Evolutionary conservation across 352 stramenopile species (phyloP).

Genomic region (Phytophthora kernoviae): DNA sequence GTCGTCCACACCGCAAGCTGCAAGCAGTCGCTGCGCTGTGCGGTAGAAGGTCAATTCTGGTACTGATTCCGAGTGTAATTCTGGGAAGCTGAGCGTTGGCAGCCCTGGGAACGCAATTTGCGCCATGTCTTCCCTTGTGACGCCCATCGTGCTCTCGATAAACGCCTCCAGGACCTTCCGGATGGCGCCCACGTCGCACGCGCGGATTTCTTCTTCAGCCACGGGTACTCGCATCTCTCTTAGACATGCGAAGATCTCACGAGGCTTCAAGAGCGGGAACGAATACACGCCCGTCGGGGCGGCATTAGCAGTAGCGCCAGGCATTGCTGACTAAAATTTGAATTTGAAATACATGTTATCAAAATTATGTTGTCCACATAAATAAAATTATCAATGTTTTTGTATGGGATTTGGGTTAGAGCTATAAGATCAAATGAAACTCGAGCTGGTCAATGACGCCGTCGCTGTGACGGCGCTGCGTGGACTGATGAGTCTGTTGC

Average conservation of each 20-base stretch:
- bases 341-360: background rate
- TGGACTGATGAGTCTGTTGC: slow-evolving; percentile 30
- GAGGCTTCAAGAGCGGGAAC: slow-evolving; percentile 95
- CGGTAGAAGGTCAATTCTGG: slow-evolving; percentile 94
- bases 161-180: slow-evolving; percentile 91
- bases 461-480: slow-evolving; percentile 15
- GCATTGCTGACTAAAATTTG: too few relatives aligned
- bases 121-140: slow-evolving; percentile 91
- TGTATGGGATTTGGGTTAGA: too few relatives aligned
- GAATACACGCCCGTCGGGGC: slow-evolving; percentile 49
- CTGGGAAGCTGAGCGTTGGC: slow-evolving; percentile 82
- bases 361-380: too few relatives aligned
- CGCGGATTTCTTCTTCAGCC: slow-evolving; percentile 88
- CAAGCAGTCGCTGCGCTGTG: slow-evolving; percentile 89
- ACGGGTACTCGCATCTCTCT: slow-evolving; percentile 91
- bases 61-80: slow-evolving; percentile 95
- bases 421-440: too few relatives aligned
- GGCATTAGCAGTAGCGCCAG: background rate
- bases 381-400: too few relatives aligned
- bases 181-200: slow-evolving; percentile 71
- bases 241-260: slow-evolving; percentile 93
- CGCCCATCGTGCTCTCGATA: slow-evolving; percentile 89
- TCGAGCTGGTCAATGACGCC: background rate
- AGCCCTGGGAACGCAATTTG: slow-evolving; percentile 90
- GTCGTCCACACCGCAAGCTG: slow-evolving; percentile 92